phyloP scores from a whole-genome alignment of 345 rosid genomes.

The Microcos paniculata region DNA sequence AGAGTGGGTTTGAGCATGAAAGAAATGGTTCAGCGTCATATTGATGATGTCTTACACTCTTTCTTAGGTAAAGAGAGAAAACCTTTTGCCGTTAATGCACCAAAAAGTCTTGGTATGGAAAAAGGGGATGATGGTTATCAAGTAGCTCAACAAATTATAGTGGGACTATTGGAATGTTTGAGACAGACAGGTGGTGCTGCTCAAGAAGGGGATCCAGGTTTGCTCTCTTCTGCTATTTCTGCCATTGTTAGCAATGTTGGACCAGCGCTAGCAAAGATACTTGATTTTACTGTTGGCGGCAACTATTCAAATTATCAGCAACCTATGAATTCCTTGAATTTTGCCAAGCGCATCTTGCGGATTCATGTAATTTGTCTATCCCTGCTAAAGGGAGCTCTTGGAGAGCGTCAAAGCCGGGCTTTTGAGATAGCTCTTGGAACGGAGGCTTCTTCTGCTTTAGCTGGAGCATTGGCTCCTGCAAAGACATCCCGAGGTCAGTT shows the following conservation, averaged over 20 bases:
- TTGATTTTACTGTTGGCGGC: conserved; percentile 57
- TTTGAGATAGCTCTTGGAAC: conserved; percentile 97
- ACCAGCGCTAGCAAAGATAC: conserved; percentile 59
- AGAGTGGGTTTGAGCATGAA: conserved; percentile 85
- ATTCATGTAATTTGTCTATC: conserved; percentile 77
- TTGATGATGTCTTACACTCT: conserved; percentile 63
- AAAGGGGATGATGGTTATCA: conserved; percentile 74
- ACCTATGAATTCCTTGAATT: conserved; percentile 40
- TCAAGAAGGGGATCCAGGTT: conserved; percentile 95
- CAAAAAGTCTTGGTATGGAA: conserved; percentile 50
- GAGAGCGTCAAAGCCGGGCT: conserved; percentile 92
- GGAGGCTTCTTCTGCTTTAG: conserved; percentile 81
- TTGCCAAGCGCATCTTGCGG: conserved; percentile 72
- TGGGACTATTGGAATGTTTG: conserved; percentile 75
- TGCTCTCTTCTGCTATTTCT: conserved; percentile 91
- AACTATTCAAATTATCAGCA: conserved; percentile 52
- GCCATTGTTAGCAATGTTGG: conserved; percentile 80
- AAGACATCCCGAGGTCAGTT: conserved; percentile 83
- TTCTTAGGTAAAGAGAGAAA: conserved; percentile 66
- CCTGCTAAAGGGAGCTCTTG: conserved; percentile 91
- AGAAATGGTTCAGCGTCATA: conserved; percentile 70
- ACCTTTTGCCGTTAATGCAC: conserved; percentile 47
- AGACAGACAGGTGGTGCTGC: conserved; percentile 96
- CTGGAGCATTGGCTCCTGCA: conserved; percentile 59
- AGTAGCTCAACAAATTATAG: conserved; percentile 77